Conservation (phyloP, 73 alveolate genomes). For the Paramecium biaurelia region DNA sequence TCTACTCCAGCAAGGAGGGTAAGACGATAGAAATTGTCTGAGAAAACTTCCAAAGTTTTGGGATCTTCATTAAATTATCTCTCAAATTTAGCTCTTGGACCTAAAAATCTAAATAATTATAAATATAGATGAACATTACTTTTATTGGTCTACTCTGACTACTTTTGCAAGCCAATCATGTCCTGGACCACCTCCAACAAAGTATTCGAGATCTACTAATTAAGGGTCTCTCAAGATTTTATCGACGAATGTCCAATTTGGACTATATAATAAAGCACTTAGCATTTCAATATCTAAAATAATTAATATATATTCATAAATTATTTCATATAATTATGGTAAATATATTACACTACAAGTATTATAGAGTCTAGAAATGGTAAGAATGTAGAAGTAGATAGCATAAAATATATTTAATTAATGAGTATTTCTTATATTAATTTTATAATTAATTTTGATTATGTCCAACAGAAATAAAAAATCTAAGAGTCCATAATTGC, state of each 20-base stretch:
- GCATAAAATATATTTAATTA: background rate
- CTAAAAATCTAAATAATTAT: background rate
- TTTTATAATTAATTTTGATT: background rate
- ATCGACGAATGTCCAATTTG: slow-evolving; percentile 10
- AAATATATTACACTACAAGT: too few relatives aligned
- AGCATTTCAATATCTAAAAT: slow-evolving; percentile 6
- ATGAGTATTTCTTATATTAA: background rate
- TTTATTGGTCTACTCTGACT: background rate
- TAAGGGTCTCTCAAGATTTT: slow-evolving; percentile 1
- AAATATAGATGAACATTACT: background rate
- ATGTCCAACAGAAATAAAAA: slow-evolving; percentile 56
- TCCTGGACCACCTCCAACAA: slow-evolving; percentile 53
- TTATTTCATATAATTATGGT: too few relatives aligned
- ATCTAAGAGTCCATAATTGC: slow-evolving; percentile 40
- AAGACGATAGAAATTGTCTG: slow-evolving; percentile 53
- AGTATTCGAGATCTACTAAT: slow-evolving; percentile 24
- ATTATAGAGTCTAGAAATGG: too few relatives aligned
- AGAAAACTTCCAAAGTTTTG: slow-evolving; percentile 33
- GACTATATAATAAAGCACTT: slow-evolving; percentile 3
- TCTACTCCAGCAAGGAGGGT: slow-evolving; percentile 62
- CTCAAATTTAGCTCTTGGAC: background rate
- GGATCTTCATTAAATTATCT: slow-evolving; percentile 37
- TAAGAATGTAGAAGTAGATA: background rate
- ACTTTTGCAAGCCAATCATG: slow-evolving; percentile 39
- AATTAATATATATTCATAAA: background rate